These are phyloP conservation scores for Cercospora zeina DNA, from an alignment of 2,329 filamentous ascomycete genomes.

Conservation along the genomic window DNA sequence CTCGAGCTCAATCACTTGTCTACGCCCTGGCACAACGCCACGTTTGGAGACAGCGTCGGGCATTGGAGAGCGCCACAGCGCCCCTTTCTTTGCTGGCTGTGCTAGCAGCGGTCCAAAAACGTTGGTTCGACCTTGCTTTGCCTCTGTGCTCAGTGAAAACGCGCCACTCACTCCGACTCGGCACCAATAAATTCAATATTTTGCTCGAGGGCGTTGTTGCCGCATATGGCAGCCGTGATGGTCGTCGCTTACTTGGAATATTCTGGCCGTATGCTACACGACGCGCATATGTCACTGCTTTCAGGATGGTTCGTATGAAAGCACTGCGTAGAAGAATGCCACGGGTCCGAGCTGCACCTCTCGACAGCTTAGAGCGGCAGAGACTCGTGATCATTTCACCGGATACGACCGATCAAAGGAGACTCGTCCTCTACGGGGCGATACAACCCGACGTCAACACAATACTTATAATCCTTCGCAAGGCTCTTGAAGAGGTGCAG, in stretches of 20 bases:
- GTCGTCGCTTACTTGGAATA: conserved; percentile 50
- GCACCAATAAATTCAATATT: conserved; percentile 50
- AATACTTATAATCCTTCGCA: conserved; percentile 31
- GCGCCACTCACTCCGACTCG: conserved; percentile 24
- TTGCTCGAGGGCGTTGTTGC: conserved; percentile 58
- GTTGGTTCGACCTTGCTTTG: conserved; percentile 26
- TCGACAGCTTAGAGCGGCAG: conserved; percentile 18
- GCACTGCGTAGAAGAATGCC: conserved; percentile 10
- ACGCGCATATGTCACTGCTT: conserved; percentile 3
- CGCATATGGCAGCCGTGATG: conserved; percentile 50
- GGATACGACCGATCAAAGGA: neutral
- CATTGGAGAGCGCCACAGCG: neutral
- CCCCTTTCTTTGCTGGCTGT: conserved; percentile 25
- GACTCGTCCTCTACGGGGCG: conserved; percentile 30
- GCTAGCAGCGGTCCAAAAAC: conserved; percentile 24
- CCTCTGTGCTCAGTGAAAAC: conserved; percentile 2
- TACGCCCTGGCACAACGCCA: conserved; percentile 2
- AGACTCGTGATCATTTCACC: conserved; percentile 19
- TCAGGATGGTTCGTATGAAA: conserved; percentile 8
- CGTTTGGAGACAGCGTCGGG: neutral
- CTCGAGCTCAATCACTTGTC: conserved; percentile 20
- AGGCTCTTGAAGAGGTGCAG: conserved; percentile 27
- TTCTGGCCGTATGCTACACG: conserved; percentile 46
- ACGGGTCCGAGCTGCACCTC: conserved; percentile 8
- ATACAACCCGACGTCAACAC: conserved; percentile 30